Conservation (phyloP, 495 filamentous ascomycete genomes). For the Niebla homalea region DNA sequence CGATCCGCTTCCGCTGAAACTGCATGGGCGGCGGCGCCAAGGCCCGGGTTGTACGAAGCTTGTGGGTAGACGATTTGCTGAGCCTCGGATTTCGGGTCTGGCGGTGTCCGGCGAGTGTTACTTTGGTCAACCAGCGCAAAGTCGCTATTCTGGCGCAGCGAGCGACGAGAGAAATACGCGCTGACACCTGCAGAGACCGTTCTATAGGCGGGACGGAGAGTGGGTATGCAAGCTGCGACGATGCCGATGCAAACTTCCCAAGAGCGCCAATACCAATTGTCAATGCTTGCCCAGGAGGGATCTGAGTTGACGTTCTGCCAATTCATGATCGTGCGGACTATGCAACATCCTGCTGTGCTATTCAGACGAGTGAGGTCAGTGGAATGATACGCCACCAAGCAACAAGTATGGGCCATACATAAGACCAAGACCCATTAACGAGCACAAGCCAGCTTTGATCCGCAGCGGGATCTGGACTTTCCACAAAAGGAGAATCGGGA, state of each 20-base stretch:
- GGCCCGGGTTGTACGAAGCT: neutral
- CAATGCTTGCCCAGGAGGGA: conserved; percentile 1
- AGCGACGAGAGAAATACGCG: too few species aligned
- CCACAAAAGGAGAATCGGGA: conserved; percentile 25
- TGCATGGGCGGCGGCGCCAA: neutral
- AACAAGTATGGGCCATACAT: conserved; percentile 6
- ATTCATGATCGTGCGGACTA: conserved; percentile 10
- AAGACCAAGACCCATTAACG: conserved; percentile 25
- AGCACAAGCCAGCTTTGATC: conserved; percentile 22
- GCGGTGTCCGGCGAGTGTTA: neutral
- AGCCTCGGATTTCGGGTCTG: neutral
- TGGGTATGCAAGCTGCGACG: conserved; percentile 1
- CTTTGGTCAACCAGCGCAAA: neutral
- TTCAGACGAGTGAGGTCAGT: neutral
- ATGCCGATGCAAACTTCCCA: conserved; percentile 8
- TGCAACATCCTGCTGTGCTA: conserved; percentile 1
- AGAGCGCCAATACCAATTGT: conserved; percentile 12
- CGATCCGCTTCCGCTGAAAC: neutral
- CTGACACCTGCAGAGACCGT: too few species aligned
- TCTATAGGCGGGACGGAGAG: neutral
- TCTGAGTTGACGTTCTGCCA: conserved; percentile 10
- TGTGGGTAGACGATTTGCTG: neutral
- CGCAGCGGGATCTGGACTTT: conserved; percentile 19
- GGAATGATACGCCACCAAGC: neutral
- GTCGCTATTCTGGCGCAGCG: neutral